Evolutionary conservation across 1,284 basidiomycete species (phyloP).

Genomic region (Cutaneotrichosporon cutaneum): DNA sequence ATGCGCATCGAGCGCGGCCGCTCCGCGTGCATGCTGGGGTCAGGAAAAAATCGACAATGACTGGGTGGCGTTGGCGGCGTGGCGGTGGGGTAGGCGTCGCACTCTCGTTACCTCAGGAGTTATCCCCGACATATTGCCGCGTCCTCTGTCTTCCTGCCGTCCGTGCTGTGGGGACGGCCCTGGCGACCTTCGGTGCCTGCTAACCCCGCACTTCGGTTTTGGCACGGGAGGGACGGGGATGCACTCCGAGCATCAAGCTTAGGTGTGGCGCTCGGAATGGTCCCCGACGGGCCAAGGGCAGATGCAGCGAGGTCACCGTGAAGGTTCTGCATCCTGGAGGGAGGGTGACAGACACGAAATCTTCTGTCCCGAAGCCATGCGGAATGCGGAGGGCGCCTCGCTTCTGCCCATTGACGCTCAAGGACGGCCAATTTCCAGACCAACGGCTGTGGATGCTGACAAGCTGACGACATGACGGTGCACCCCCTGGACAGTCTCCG

Average conservation of each 20-base stretch:
- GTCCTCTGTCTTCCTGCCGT: background rate
- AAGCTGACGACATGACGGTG: background rate
- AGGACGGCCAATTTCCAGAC: too few relatives aligned
- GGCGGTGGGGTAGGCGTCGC: background rate
- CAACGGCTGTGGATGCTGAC: too few relatives aligned
- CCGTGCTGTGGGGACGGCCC: background rate
- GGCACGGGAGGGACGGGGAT: background rate
- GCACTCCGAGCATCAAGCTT: background rate
- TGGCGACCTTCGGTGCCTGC: background rate
- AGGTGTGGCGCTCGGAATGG: background rate
- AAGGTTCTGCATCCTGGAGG: too few relatives aligned
- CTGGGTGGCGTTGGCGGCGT: background rate
- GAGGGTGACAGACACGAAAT: too few relatives aligned
- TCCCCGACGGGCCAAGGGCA: too few relatives aligned
- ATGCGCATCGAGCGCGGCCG: background rate
- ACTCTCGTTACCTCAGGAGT: background rate
- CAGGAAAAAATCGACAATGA: background rate
- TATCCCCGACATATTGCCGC: background rate
- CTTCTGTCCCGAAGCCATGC: too few relatives aligned
- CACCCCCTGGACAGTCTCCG: too few relatives aligned
- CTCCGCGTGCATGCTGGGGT: background rate
- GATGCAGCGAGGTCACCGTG: too few relatives aligned
- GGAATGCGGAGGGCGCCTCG: too few relatives aligned
- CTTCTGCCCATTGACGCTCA: too few relatives aligned
- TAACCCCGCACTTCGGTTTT: background rate